Evolutionary conservation across 1,284 basidiomycete genomes (phyloP).

Genomic region (Athelia sp.): DNA sequence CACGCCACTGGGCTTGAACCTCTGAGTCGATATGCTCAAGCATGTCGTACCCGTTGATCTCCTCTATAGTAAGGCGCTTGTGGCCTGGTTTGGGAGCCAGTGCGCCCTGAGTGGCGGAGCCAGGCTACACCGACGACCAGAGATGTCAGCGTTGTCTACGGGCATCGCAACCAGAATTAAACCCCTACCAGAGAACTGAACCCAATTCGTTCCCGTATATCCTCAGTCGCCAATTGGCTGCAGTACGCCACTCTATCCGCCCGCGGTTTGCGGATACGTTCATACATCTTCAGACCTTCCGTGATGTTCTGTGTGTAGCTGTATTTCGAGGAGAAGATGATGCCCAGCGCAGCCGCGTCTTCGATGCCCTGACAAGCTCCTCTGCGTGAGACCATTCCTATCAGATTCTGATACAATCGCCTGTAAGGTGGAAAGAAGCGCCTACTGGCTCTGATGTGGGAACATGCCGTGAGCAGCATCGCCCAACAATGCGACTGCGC

Average conservation of each 20-base stretch:
- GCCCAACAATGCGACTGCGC: constrained; percentile 24
- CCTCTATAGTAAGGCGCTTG: too few relatives aligned
- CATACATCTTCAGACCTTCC: constrained; percentile 24
- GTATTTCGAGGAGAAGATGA: constrained; percentile 27
- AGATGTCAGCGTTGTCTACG: too few relatives aligned
- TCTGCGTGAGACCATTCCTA: too few relatives aligned
- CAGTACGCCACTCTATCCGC: constrained; percentile 26
- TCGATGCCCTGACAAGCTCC: constrained; percentile 31
- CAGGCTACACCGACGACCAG: too few relatives aligned
- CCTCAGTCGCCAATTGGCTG: constrained; percentile 24
- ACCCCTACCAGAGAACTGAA: constrained; percentile 28
- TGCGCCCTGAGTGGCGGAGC: too few relatives aligned
- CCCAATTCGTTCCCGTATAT: constrained; percentile 28
- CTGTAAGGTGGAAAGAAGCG: background rate
- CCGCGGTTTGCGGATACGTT: constrained; percentile 25
- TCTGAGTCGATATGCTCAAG: too few relatives aligned
- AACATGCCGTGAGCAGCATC: constrained; percentile 31
- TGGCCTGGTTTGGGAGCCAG: too few relatives aligned
- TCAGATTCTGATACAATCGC: background rate
- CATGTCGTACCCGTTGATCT: too few relatives aligned
- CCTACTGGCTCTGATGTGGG: constrained; percentile 24
- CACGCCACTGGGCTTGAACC: too few relatives aligned
- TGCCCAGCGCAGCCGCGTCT: constrained; percentile 28
- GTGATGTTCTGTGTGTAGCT: constrained; percentile 20
- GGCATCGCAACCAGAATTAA: too few relatives aligned